These are phyloP conservation scores for Zychaea mexicana DNA, from an alignment of 371 early-diverging fungal genomes.

Conservation along the genomic window DNA sequence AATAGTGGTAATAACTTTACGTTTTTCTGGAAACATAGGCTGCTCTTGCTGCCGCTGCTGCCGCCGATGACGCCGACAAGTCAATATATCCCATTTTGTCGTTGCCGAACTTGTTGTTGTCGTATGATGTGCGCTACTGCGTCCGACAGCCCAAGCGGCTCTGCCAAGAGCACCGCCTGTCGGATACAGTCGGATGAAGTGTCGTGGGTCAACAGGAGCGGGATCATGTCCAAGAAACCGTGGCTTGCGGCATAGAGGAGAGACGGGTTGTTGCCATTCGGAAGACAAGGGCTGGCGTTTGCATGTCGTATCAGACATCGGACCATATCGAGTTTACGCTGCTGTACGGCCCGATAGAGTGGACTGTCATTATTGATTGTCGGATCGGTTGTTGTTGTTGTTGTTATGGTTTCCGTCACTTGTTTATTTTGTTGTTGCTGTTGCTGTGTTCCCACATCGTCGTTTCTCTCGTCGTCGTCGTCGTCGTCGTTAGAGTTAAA, in stretches of 20 bases:
- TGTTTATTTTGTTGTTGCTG: too few species aligned
- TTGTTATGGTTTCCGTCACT: too few species aligned
- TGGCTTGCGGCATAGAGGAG: slow-evolving; percentile 47
- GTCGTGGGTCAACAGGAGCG: slow-evolving; percentile 27
- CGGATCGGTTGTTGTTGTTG: slow-evolving; percentile 1
- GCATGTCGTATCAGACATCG: slow-evolving; percentile 21
- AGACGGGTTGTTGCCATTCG: slow-evolving; percentile 32
- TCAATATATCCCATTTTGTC: neutral
- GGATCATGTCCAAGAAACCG: slow-evolving; percentile 45
- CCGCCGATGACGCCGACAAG: neutral
- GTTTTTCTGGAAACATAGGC: neutral
- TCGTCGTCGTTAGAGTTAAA: neutral
- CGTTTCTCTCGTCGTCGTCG: neutral
- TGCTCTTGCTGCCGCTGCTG: too few species aligned
- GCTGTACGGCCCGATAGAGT: slow-evolving; percentile 41
- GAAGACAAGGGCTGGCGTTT: slow-evolving; percentile 27
- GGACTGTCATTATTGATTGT: slow-evolving; percentile 11
- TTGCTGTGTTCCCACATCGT: slow-evolving; percentile 13
- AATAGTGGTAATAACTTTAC: too few species aligned
- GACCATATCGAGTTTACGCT: slow-evolving; percentile 49
- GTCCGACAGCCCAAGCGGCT: slow-evolving; percentile 3
- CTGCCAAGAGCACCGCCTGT: slow-evolving; percentile 8
- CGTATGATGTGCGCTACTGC: neutral
- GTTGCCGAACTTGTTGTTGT: neutral
- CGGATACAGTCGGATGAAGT: slow-evolving; percentile 29